Base-by-base conservation (phyloP, 352 stramenopile species). In the Globisporangium alternatum region DNA sequence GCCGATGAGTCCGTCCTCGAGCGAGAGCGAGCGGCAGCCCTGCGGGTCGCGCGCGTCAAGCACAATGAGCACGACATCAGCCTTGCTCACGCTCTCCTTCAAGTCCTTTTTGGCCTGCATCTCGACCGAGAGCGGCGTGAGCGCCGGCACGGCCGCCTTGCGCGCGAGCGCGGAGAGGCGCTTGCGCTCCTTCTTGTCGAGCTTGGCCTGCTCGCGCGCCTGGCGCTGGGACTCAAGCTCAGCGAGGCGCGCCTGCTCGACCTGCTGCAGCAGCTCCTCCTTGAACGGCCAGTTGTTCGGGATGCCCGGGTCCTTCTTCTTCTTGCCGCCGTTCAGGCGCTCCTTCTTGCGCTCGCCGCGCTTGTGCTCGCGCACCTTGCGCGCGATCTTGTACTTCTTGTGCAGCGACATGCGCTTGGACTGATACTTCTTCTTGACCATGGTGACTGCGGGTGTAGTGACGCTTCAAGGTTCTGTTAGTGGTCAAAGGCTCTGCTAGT, bases 361-460 rank as follows among this genome's bases (percentile, higher is more conserved):
- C 72, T 98, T 91, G 70, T 98, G 97, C 80, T 99, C 95, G 60
- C 81, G 80, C 74, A 95, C 86, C 71, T 94, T 96, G 66, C 85
- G 86, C 45, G 86, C 79, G 71, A 97, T 96, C 78, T 99, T 99
- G 87, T 99, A 99, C 81, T 99, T 99, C 86, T 99, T 97, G 80
- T 99, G 97, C 54, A 99, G 88, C 54, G 97, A 96, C 60, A 95
- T 86, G 51, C 97, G 87, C 77, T 99, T 99, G 30, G 91, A 98
- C 80, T 99, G 98, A 65, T 93, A 92, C 88, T 99, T 99, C 83
- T 99, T 99, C 80, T 99, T 99, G 33, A 99, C 97, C 97, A 99
- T 99, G 52, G 63, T 48, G 67, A 30, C 39, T 39, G 19, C 65
- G 33, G 33, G 13, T 53, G 19, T 48, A 5, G 13, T 41, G n/a